Evolutionary conservation across 73 alveolate species (phyloP), one percentile per base, ranked within the genome.

Genomic region (Paramecium sonneborni): DNA sequence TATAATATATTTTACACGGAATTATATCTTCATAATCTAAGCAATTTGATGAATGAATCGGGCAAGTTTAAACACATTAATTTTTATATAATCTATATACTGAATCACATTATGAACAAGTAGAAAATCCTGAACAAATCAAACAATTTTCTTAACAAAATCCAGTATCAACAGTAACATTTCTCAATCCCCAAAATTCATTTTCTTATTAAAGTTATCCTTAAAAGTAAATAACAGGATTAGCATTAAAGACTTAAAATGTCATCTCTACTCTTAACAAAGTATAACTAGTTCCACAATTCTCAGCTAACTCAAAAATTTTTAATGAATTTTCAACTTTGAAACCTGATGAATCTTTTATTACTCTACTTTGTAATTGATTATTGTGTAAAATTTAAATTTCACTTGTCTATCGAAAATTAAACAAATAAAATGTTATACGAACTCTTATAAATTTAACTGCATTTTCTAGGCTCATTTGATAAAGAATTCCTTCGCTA

Each of bases 141-240:
- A 12, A 35, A 35, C 86, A 72, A 35, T 72, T 72, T 72, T 34
- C 32, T 72, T 34, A 72, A 72, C 86, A 72, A 28, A 28, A 72
- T 28, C 38, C 35, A 14, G 44, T 72, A 11, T 72, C 86, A 3
- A 72, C 55, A 35, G 35, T 72, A 72, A 72, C 8, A 35, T 38
- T 72, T 23, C 32, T 72, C 30, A 28, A 35, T 23, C 86, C 55
- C 55, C 38, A 28, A 23, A 18, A 15, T 23, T 38, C 44, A 35
- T 18, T 28, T 41, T 34, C 62, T 34, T 28, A 12, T 38, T 35
- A 18, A 34, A 72, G 38, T 30, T 18, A 37, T 35, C 55, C 57
- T 28, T 35, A 15, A 34, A 72, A 12, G 24, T 10, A 32, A 2
- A 72, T 14, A n/a, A 2, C 57, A 32, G 44, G 44, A 72, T 15